phyloP scores from a whole-genome alignment of 106 monocot genomes.

The Platanthera zijinensis region DNA sequence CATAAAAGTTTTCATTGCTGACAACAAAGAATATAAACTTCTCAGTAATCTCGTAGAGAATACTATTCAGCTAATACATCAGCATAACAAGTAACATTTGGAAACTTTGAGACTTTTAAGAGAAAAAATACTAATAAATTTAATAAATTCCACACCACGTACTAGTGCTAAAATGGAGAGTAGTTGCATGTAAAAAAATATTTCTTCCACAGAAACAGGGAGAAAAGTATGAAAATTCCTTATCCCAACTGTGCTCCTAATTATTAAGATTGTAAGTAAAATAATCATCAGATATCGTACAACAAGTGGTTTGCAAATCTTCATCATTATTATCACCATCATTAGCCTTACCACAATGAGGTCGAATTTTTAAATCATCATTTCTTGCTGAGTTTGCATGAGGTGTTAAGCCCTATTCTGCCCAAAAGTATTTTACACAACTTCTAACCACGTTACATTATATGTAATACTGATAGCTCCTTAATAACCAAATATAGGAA shows the following conservation, averaged over 20 bases:
- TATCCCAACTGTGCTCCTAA: not conserved
- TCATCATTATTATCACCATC: not conserved
- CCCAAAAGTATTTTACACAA: no score
- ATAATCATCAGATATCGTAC: not conserved
- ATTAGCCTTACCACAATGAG: not conserved
- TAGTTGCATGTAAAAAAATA: not conserved
- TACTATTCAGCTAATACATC: not conserved
- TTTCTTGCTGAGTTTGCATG: no score
- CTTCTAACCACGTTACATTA: no score
- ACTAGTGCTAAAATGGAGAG: not conserved
- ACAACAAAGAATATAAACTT: constrained; percentile 6
- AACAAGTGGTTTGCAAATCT: not conserved
- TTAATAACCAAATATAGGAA: no score
- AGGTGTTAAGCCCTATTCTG: no score
- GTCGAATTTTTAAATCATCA: not conserved
- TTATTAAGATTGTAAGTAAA: not conserved
- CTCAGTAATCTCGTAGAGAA: not conserved
- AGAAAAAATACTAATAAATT: not conserved
- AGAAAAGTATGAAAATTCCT: not conserved
- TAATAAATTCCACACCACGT: not conserved
- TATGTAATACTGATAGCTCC: no score
- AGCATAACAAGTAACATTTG: not conserved
- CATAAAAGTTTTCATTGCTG: constrained; percentile 83
- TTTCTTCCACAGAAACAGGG: not conserved
- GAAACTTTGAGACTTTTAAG: not conserved